A percentile compares a stretch with the other conserved stretches of the same genome.
phyloP scores from a whole-genome alignment of 306 rosid genomes.

The Adenanthera pavonina region DNA sequence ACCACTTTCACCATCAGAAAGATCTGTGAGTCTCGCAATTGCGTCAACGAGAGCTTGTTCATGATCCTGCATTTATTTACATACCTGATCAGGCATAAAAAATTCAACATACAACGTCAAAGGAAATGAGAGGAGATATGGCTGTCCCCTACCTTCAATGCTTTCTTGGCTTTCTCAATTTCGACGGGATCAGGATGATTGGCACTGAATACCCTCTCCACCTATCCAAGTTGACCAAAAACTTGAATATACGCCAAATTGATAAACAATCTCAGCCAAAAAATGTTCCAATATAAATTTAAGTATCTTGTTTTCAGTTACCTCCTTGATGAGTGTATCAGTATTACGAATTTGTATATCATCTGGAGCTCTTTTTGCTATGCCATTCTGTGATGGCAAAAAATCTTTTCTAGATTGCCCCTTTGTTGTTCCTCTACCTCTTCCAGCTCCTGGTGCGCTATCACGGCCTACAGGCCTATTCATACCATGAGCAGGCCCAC shows the following conservation, averaged over 20 bases:
- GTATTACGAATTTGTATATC: conserved; percentile 86
- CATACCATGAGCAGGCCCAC: conserved; percentile 70
- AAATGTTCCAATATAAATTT: conserved; percentile 5
- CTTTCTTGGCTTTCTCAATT: conserved; percentile 85
- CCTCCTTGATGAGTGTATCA: conserved; percentile 84
- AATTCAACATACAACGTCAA: conserved; percentile 17
- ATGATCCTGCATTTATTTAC: conserved; percentile 69
- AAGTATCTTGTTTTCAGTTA: conserved; percentile 39
- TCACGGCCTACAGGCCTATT: conserved; percentile 68
- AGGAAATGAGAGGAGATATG: conserved; percentile 11
- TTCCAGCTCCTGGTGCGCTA: conserved; percentile 64
- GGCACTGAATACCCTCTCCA: conserved; percentile 87
- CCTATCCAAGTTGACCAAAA: conserved; percentile 52
- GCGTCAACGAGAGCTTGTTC: conserved; percentile 93
- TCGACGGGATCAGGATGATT: conserved; percentile 81
- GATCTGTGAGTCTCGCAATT: conserved; percentile 70
- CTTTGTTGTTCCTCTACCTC: conserved; percentile 81
- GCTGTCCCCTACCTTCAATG: conserved; percentile 65
- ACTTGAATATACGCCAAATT: conserved; percentile 16
- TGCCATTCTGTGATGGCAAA: conserved; percentile 76
- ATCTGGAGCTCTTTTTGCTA: conserved; percentile 71
- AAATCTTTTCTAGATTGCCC: conserved; percentile 79
- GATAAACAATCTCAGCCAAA: conserved; percentile 29
- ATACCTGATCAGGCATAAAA: background rate
- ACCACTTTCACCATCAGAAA: conserved; percentile 92